Conservation (phyloP, 305 asterid species). For the Fraxinus ornus region DNA sequence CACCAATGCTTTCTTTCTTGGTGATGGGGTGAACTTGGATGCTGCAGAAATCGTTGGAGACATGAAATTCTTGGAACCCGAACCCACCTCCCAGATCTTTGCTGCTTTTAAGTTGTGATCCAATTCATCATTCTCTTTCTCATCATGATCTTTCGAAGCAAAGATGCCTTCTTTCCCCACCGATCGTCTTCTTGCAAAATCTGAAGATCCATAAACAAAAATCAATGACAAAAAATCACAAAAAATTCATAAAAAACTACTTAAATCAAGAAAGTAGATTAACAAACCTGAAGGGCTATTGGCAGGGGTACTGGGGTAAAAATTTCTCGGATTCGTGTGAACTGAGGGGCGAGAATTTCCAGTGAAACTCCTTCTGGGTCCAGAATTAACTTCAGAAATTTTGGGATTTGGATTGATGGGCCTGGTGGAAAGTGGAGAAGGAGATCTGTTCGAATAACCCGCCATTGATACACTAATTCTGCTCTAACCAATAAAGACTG, state of each 20-base stretch:
- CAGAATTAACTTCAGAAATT: constrained; percentile 40
- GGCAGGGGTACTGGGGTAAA: constrained; percentile 64
- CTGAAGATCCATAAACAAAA: constrained; percentile 26
- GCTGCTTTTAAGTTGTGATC: constrained; percentile 32
- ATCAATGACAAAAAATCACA: background rate
- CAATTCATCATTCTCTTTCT: constrained; percentile 66
- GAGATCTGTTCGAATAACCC: constrained; percentile 59
- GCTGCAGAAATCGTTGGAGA: constrained; percentile 96
- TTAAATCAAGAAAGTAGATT: constrained; percentile 17
- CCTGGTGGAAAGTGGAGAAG: constrained; percentile 60
- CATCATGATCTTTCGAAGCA: constrained; percentile 31
- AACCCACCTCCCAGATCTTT: constrained; percentile 26
- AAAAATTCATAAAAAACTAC: background rate
- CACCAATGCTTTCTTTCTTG: constrained; percentile 68
- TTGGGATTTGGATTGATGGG: constrained; percentile 43
- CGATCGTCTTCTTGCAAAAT: constrained; percentile 42
- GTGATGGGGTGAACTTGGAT: constrained; percentile 80
- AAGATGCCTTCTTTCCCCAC: constrained; percentile 29
- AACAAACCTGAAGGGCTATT: constrained; percentile 80
- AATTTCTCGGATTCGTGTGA: constrained; percentile 47
- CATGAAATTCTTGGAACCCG: constrained; percentile 78
- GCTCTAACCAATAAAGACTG: constrained; percentile 20
- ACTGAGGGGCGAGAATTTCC: constrained; percentile 50
- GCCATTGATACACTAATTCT: constrained; percentile 42
- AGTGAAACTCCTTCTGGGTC: constrained; percentile 58